Evolutionary conservation across 805 yeast species (phyloP).

Genomic region (Starmerella apis): DNA sequence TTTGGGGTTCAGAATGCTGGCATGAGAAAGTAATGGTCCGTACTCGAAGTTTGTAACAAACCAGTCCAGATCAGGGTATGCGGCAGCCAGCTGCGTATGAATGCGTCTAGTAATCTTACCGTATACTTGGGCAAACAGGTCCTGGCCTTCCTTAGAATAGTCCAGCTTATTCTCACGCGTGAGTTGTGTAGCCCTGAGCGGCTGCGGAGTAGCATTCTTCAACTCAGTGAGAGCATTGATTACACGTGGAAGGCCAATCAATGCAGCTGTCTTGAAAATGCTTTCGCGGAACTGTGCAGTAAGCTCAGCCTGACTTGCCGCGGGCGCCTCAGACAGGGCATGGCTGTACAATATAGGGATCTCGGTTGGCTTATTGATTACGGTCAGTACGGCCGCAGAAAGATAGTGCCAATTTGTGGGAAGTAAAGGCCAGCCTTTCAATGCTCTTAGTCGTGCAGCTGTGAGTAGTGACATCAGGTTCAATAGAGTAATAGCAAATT

Average conservation of each 20-base stretch:
- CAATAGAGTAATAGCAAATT: not conserved
- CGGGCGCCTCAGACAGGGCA: conserved; percentile 37
- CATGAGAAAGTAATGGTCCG: conserved; percentile 62
- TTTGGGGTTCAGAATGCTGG: conserved; percentile 48
- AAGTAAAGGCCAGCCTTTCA: conserved; percentile 48
- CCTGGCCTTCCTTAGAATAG: conserved; percentile 40
- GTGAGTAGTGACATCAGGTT: conserved; percentile 33
- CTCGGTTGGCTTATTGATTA: conserved; percentile 72
- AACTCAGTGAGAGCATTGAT: conserved; percentile 66
- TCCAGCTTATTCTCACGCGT: conserved; percentile 25
- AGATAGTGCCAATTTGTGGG: conserved; percentile 59
- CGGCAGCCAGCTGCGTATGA: conserved; percentile 50
- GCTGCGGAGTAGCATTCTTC: conserved; percentile 52
- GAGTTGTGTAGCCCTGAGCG: conserved; percentile 33
- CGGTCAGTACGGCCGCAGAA: conserved; percentile 72
- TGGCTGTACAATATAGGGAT: conserved; percentile 65
- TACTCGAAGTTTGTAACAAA: conserved; percentile 64
- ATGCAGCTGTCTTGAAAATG: conserved; percentile 63
- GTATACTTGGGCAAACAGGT: conserved; percentile 65
- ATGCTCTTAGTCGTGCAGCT: conserved; percentile 43
- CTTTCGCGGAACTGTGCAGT: conserved; percentile 63
- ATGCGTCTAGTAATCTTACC: conserved; percentile 64
- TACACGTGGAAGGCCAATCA: conserved; percentile 74
- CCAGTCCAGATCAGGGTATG: conserved; percentile 80
- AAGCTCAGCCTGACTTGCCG: conserved; percentile 27